phyloP scores from a whole-genome alignment of 2,329 filamentous ascomycete species.

The Fusarium sp. region DNA sequence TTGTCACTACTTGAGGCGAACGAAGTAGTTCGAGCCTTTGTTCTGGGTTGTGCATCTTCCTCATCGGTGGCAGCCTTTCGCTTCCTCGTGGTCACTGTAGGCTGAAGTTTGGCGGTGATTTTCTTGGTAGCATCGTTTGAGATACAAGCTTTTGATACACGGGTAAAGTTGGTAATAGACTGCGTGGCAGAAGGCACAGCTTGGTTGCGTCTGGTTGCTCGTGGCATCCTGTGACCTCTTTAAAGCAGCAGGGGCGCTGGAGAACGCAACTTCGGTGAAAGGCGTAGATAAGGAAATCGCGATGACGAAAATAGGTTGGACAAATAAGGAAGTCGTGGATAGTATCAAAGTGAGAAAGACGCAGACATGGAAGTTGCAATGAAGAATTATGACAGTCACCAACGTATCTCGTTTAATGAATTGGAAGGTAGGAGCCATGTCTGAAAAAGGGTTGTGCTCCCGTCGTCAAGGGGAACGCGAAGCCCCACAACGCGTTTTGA shows the following conservation, averaged over 20 bases:
- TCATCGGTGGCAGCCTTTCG: constrained; percentile 53
- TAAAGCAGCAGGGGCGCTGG: constrained; percentile 2
- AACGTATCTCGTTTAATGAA: constrained; percentile 11
- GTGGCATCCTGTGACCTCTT: constrained; percentile 43
- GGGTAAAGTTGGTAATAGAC: constrained; percentile 61
- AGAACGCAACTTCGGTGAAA: constrained; percentile 1
- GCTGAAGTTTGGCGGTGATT: constrained; percentile 44
- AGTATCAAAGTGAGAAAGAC: constrained; percentile 5
- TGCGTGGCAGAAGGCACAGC: constrained; percentile 38
- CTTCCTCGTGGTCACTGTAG: constrained; percentile 51
- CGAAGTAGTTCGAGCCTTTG: constrained; percentile 49
- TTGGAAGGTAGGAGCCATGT: constrained; percentile 24
- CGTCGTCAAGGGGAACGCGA: constrained; percentile 42
- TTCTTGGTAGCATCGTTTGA: constrained; percentile 54
- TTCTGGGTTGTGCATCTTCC: constrained; percentile 46
- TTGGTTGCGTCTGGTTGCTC: constrained; percentile 46
- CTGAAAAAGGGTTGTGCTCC: constrained; percentile 29
- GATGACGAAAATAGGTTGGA: neutral
- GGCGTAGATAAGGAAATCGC: constrained; percentile 7
- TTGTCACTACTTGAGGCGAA: constrained; percentile 54
- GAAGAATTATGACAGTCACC: neutral
- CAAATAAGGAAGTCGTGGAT: constrained; percentile 16
- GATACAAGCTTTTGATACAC: constrained; percentile 60
- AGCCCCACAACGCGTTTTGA: constrained; percentile 11
- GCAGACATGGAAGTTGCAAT: constrained; percentile 14